Evolutionary conservation across 352 stramenopile genomes (phyloP).

Genomic region (Phytophthora aleatoria): DNA sequence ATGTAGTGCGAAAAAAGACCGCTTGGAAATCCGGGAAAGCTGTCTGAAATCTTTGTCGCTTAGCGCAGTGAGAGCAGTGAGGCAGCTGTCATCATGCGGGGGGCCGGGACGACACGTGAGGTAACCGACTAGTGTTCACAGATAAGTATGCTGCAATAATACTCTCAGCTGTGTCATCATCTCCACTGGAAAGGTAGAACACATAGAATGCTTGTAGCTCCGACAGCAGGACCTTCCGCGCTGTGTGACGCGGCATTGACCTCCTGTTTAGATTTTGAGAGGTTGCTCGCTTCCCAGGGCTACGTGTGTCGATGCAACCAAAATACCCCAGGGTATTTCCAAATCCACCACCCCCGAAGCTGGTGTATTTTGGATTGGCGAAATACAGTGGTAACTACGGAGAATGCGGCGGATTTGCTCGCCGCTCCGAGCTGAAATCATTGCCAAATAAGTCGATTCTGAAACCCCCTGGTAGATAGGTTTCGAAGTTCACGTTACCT

Average conservation of each 20-base stretch:
- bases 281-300: not conserved
- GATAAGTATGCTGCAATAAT: not conserved
- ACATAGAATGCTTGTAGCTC: not conserved
- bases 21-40: not conserved
- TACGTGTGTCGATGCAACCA: not conserved
- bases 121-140: not conserved
- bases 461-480: too few relatives aligned
- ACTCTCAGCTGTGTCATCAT: not conserved
- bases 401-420: too few relatives aligned
- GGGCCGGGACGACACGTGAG: not conserved
- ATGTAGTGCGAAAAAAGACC: not conserved
- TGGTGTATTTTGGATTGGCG: not conserved
- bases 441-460: too few relatives aligned
- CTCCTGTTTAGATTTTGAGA: not conserved
- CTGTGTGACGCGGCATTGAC: not conserved
- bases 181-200: not conserved
- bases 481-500: too few relatives aligned
- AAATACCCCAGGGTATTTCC: not conserved
- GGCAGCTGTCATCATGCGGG: not conserved
- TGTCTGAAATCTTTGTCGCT: conserved; percentile 1
- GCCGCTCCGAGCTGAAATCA: too few relatives aligned
- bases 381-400: too few relatives aligned
- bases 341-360: not conserved
- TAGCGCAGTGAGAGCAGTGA: not conserved
- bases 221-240: not conserved